These are phyloP conservation scores for Geotrichum aggregatum DNA, from an alignment of 1,139 yeast species.

Conservation along the genomic window DNA sequence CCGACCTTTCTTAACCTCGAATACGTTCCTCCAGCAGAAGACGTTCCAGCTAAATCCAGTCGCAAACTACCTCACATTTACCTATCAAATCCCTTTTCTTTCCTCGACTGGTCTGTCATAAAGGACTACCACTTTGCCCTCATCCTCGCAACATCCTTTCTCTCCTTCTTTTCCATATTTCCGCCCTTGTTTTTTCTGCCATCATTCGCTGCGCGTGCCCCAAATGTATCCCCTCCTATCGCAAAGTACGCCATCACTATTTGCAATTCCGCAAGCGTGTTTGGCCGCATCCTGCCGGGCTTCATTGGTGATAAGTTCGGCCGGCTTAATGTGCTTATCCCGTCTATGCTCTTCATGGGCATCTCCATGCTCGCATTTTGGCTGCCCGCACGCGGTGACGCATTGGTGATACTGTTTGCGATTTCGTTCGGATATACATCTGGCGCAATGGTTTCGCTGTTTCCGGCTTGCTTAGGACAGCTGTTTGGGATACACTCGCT, in stretches of 20 bases:
- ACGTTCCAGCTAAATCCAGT: background rate
- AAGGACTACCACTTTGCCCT: slow-evolving; percentile 25
- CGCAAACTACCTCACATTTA: background rate
- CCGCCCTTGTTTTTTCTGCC: slow-evolving; percentile 38
- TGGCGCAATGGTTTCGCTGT: slow-evolving; percentile 41
- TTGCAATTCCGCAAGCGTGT: slow-evolving; percentile 46
- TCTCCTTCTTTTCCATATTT: slow-evolving; percentile 39
- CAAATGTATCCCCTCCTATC: slow-evolving; percentile 27
- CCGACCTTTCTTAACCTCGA: background rate
- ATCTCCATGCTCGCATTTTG: slow-evolving; percentile 32
- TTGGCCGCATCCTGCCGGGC: slow-evolving; percentile 52
- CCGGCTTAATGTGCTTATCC: slow-evolving; percentile 43
- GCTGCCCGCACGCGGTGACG: slow-evolving; percentile 29
- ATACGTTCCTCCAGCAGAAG: too few species aligned
- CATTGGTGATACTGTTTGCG: slow-evolving; percentile 39
- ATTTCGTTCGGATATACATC: slow-evolving; percentile 48
- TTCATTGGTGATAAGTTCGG: slow-evolving; percentile 47
- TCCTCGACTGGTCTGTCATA: slow-evolving; percentile 26
- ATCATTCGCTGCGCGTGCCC: slow-evolving; percentile 26
- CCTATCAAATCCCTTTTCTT: background rate
- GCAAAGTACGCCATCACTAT: slow-evolving; percentile 42
- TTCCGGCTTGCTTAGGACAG: slow-evolving; percentile 44
- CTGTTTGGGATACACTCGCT: slow-evolving; percentile 46
- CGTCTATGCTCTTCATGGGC: slow-evolving; percentile 32
- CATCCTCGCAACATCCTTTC: slow-evolving; percentile 28